Evolutionary conservation across 176 grass and related monocot genomes (phyloP).

Genomic region (Dendrocalamus sinicus): DNA sequence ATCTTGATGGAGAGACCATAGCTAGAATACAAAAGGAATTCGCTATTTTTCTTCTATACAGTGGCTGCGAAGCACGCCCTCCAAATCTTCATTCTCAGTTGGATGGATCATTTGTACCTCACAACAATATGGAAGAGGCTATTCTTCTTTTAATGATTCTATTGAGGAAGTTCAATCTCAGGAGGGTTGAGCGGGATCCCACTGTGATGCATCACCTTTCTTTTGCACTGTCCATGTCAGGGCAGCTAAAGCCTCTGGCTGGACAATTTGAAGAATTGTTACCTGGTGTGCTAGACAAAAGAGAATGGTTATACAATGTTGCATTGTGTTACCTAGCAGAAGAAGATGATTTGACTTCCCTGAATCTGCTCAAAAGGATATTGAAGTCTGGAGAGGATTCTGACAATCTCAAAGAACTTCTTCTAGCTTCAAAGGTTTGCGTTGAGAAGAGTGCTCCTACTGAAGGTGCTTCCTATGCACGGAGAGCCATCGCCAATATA

Average conservation of each 20-base stretch:
- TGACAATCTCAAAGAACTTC: conserved; percentile 65
- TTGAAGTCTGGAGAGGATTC: conserved; percentile 75
- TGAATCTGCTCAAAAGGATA: conserved; percentile 73
- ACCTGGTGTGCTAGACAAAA: conserved; percentile 67
- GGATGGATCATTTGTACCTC: conserved; percentile 85
- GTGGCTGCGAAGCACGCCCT: conserved; percentile 79
- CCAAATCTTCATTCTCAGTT: conserved; percentile 89
- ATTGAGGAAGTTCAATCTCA: conserved; percentile 80
- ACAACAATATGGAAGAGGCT: conserved; percentile 93
- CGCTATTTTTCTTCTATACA: conserved; percentile 86
- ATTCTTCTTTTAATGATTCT: conserved; percentile 92
- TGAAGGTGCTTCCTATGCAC: conserved; percentile 73
- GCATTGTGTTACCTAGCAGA: conserved; percentile 92
- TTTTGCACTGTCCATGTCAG: conserved; percentile 86
- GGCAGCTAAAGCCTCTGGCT: conserved; percentile 67
- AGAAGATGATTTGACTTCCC: conserved; percentile 71
- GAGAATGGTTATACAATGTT: conserved; percentile 76
- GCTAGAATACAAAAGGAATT: conserved; percentile 91
- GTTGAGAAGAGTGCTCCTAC: conserved; percentile 51
- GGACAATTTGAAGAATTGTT: conserved; percentile 76
- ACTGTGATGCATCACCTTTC: conserved; percentile 82
- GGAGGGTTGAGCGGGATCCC: conserved; percentile 71
- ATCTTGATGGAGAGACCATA: conserved; percentile 68
- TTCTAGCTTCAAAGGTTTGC: conserved; percentile 86
- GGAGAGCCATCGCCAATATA: conserved; percentile 61